Percentiles rank a stretch among this genome's conserved stretches.
Conservation (phyloP, 2,329 filamentous ascomycete species). For the Plenodomus lindquistii region DNA sequence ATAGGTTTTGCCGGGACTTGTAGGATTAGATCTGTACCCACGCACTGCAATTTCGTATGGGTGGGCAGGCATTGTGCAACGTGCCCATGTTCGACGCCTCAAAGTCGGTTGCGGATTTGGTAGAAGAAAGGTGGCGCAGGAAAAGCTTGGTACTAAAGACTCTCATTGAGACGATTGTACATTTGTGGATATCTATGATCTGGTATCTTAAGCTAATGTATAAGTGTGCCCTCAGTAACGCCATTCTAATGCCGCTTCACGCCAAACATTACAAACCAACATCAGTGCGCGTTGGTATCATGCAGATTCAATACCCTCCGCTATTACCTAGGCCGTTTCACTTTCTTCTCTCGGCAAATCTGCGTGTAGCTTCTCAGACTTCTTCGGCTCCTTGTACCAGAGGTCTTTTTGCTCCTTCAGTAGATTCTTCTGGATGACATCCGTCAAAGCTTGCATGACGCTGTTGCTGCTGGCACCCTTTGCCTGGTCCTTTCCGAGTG, state of each 20-base stretch:
- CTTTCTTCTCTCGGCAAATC: background rate
- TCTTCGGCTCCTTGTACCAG: slow-evolving; percentile 15
- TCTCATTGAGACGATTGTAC: background rate
- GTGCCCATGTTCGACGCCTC: background rate
- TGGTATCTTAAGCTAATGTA: slow-evolving; percentile 1
- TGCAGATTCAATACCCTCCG: background rate
- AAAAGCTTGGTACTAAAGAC: background rate
- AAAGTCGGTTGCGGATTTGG: background rate
- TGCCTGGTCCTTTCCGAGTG: slow-evolving; percentile 17
- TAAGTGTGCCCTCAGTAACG: background rate
- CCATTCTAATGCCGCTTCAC: background rate
- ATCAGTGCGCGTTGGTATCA: background rate
- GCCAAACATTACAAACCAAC: background rate
- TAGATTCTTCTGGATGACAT: slow-evolving; percentile 13
- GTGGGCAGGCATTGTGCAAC: background rate
- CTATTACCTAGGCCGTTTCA: background rate
- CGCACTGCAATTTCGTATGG: background rate
- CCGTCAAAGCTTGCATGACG: slow-evolving; percentile 17
- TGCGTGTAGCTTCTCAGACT: background rate
- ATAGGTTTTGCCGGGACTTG: background rate
- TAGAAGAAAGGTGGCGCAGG: background rate
- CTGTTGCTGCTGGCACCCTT: slow-evolving; percentile 10
- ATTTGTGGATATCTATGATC: background rate
- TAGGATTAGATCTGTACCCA: background rate
- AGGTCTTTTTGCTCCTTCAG: slow-evolving; percentile 4